Conservation (phyloP, 163 green algal genomes). For the Botryococcus braunii region DNA sequence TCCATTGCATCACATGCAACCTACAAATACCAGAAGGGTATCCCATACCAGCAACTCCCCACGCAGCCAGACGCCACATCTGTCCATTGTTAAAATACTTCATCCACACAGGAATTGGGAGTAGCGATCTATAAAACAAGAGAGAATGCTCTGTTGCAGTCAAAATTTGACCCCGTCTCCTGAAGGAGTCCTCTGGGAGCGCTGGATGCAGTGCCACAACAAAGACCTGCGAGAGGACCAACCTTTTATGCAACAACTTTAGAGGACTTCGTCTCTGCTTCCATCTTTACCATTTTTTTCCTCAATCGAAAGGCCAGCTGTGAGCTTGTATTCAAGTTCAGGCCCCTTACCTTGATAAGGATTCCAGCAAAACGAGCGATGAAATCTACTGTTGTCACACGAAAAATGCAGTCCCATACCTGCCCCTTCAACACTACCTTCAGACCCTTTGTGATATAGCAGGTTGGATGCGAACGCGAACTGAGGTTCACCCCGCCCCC, state of each 20-base stretch:
- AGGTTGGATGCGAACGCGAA: neutral
- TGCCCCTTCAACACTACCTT: neutral
- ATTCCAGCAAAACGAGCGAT: neutral
- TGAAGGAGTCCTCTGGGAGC: neutral
- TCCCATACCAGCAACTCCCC: neutral
- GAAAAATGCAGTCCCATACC: constrained; percentile 4
- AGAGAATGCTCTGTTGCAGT: constrained; percentile 25
- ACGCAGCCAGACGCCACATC: neutral
- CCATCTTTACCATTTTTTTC: neutral
- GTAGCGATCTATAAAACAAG: constrained; percentile 15
- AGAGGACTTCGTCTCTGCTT: neutral
- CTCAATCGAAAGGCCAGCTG: neutral
- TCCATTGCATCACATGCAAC: no score
- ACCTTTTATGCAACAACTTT: neutral
- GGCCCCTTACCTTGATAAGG: constrained; percentile 1
- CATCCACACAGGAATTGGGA: constrained; percentile 31
- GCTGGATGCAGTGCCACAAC: no score
- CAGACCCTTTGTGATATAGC: no score
- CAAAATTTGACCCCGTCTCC: constrained; percentile 6
- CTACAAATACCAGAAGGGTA: neutral
- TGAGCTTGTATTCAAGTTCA: neutral
- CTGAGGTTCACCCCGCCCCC: neutral
- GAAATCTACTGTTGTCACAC: neutral
- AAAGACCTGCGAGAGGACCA: no score
- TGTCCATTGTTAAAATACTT: constrained; percentile 25